phyloP scores from a whole-genome alignment of 2,329 filamentous ascomycete species.

The Cyanodermella asteris region DNA sequence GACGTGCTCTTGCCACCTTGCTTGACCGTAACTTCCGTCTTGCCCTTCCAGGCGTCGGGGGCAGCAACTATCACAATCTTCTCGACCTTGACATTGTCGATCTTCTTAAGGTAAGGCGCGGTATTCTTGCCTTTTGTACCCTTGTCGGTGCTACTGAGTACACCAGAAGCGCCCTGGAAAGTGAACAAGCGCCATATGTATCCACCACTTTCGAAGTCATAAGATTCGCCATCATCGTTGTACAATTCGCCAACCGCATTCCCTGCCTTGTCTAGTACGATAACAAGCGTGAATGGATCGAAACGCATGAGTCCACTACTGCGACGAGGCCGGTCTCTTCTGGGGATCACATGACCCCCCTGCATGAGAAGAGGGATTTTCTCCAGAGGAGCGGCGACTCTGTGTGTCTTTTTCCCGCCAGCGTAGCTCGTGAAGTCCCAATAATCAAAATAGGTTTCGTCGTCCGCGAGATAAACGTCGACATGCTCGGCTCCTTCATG shows the following conservation, averaged over 20 bases:
- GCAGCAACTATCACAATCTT: constrained; percentile 69
- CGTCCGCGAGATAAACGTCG: constrained; percentile 60
- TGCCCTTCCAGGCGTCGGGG: constrained; percentile 46
- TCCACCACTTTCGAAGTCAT: constrained; percentile 64
- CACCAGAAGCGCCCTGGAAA: constrained; percentile 23
- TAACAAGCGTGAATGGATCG: constrained; percentile 83
- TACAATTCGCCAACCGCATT: constrained; percentile 69
- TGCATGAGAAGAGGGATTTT: constrained; percentile 81
- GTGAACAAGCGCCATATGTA: constrained; percentile 71
- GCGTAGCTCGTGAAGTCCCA: constrained; percentile 65
- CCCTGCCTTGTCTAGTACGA: constrained; percentile 42
- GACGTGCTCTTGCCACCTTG: constrained; percentile 26
- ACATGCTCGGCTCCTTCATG: constrained; percentile 50
- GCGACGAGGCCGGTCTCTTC: constrained; percentile 68
- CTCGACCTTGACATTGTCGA: constrained; percentile 60
- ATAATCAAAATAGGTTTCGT: constrained; percentile 90
- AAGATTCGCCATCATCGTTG: constrained; percentile 81
- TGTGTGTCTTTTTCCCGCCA: constrained; percentile 46
- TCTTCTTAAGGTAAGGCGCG: constrained; percentile 54
- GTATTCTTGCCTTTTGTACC: constrained; percentile 34
- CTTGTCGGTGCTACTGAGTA: constrained; percentile 16
- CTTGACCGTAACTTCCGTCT: constrained; percentile 29
- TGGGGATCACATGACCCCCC: constrained; percentile 76
- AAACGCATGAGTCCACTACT: constrained; percentile 77
- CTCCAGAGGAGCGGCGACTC: constrained; percentile 56